These are phyloP conservation scores for Boletus eberwhitei DNA, from an alignment of 768 basidiomycete genomes.

Conservation along the genomic window DNA sequence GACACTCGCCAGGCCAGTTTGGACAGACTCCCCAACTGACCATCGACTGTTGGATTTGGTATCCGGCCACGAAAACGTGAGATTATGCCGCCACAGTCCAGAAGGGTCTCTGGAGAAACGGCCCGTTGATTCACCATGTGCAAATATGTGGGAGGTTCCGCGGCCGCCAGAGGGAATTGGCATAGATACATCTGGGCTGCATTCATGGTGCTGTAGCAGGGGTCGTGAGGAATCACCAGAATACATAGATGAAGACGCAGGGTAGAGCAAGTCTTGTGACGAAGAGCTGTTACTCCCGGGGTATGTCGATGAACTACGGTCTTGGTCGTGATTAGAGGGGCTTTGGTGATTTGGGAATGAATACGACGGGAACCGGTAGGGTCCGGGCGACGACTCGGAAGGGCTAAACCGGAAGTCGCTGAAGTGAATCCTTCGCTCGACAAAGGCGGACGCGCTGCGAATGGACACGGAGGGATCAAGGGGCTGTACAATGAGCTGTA, in stretches of 20 bases:
- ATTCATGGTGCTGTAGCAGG: slow-evolving; percentile 20
- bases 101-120: slow-evolving; percentile 52
- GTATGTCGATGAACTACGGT: slow-evolving; percentile 12
- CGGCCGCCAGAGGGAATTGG: slow-evolving; percentile 18
- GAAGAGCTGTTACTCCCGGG: slow-evolving; percentile 12
- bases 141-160: slow-evolving; percentile 49
- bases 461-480: slow-evolving; percentile 54
- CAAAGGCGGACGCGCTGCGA: slow-evolving; percentile 58
- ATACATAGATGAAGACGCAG: slow-evolving; percentile 19
- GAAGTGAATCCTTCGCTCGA: slow-evolving; percentile 71
- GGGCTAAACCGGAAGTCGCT: slow-evolving; percentile 36
- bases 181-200: slow-evolving; percentile 9
- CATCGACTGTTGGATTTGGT: slow-evolving; percentile 67
- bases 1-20: slow-evolving; percentile 59
- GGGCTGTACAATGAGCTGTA: slow-evolving; percentile 61
- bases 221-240: slow-evolving; percentile 28
- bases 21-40: slow-evolving; percentile 76
- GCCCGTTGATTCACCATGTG: slow-evolving; percentile 57
- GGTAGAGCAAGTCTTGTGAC: slow-evolving; percentile 18
- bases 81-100: slow-evolving; percentile 60
- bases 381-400: slow-evolving; percentile 22
- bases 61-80: slow-evolving; percentile 72
- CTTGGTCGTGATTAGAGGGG: slow-evolving; percentile 28
- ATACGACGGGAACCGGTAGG: slow-evolving; percentile 18
- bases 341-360: slow-evolving; percentile 21